Evolutionary conservation across 2,329 filamentous ascomycete species (phyloP).

Genomic region (Aspergillus sp.): DNA sequence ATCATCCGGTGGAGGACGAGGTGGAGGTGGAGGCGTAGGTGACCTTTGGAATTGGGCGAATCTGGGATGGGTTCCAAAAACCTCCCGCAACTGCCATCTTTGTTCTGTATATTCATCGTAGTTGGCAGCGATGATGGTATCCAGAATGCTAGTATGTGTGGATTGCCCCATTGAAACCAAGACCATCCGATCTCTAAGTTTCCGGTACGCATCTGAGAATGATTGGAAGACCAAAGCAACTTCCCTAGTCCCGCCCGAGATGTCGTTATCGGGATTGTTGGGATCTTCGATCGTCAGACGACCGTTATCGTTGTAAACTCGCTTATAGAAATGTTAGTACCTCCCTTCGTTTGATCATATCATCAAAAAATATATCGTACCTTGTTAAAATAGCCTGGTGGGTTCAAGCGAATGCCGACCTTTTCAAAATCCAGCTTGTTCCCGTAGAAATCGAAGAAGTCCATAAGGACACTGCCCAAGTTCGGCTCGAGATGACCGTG

Average conservation of each 20-base stretch:
- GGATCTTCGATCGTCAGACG: conserved; percentile 87
- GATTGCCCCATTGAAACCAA: conserved; percentile 13
- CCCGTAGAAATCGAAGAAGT: conserved; percentile 86
- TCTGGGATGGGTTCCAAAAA: conserved; percentile 40
- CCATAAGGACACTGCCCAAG: conserved; percentile 71
- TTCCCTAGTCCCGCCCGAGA: conserved; percentile 74
- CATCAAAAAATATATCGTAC: conserved; percentile 33
- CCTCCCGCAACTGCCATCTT: conserved; percentile 52
- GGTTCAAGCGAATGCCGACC: conserved; percentile 67
- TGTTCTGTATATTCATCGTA: conserved; percentile 67
- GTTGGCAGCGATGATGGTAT: conserved; percentile 65
- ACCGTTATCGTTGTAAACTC: conserved; percentile 48
- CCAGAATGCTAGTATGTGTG: conserved; percentile 53
- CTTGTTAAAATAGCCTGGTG: conserved; percentile 70
- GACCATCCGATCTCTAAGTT: conserved; percentile 51
- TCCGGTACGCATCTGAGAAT: conserved; percentile 58
- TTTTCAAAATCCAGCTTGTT: conserved; percentile 63
- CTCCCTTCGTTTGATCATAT: not conserved
- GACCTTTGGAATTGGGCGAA: conserved; percentile 24
- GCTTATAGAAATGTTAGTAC: conserved; percentile 4
- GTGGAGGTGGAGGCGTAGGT: conserved; percentile 19
- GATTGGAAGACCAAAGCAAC: conserved; percentile 57
- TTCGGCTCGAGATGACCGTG: conserved; percentile 59
- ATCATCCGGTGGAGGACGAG: conserved; percentile 13
- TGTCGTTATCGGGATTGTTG: conserved; percentile 76